Conservation (phyloP, 2,329 filamentous ascomycete genomes). For the Aspergillus eucalypticola region DNA sequence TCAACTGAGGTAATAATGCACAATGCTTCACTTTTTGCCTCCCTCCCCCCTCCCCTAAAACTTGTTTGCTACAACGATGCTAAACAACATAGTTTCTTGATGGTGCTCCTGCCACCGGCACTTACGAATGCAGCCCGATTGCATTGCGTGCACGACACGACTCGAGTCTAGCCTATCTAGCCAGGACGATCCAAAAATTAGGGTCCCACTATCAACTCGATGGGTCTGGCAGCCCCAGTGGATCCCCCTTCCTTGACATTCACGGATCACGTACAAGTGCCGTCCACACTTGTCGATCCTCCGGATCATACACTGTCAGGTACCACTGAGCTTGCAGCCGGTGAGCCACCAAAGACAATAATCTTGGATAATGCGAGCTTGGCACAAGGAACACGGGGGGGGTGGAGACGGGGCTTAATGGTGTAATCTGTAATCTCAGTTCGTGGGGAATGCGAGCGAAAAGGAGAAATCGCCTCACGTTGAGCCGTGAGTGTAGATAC, state of each 20-base stretch:
- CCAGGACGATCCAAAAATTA: too few species aligned
- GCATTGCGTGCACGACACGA: too few species aligned
- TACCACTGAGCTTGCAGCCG: background rate
- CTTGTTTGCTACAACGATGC: background rate
- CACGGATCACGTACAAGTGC: background rate
- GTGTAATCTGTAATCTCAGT: too few species aligned
- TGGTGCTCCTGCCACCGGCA: background rate
- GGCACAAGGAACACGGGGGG: background rate
- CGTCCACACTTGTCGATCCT: background rate
- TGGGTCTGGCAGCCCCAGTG: background rate
- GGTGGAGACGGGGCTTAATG: background rate
- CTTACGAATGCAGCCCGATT: too few species aligned
- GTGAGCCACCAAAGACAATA: slow-evolving; percentile 4
- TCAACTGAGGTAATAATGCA: too few species aligned
- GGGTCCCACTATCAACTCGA: background rate
- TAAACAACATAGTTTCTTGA: background rate
- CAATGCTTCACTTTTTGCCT: background rate
- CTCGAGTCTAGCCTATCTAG: too few species aligned
- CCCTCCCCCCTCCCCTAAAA: background rate
- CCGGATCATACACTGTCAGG: background rate
- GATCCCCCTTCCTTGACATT: background rate
- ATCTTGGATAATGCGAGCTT: slow-evolving; percentile 12
- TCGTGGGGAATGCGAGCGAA: background rate
- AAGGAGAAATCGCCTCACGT: background rate
- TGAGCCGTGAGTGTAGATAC: too few species aligned